phyloP scores from a whole-genome alignment of 192 early-diverging fungal species.

The Coemansia javaensis region DNA sequence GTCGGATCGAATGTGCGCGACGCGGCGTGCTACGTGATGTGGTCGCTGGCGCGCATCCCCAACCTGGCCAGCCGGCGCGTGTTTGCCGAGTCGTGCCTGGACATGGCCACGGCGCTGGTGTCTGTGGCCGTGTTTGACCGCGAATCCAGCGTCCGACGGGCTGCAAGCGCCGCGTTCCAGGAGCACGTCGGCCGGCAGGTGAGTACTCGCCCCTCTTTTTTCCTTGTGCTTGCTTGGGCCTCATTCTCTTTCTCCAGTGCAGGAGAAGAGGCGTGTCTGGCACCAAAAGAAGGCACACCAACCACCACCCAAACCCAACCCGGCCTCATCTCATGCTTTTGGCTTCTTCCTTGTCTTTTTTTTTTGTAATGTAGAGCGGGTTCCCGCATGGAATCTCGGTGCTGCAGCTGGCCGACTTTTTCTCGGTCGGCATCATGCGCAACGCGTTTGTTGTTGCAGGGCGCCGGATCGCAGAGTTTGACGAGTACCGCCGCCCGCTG shows the following conservation, averaged over 20 bases:
- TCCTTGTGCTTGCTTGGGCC: no score
- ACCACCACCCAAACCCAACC: no score
- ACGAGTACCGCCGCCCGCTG: slow-evolving; percentile 70
- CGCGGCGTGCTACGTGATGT: slow-evolving; percentile 94
- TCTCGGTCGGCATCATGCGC: slow-evolving; percentile 78
- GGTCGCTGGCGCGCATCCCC: slow-evolving; percentile 95
- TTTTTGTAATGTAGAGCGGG: slow-evolving; percentile 52
- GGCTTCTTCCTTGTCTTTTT: not conserved
- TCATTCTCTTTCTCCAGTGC: not conserved
- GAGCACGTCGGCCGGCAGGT: slow-evolving; percentile 92
- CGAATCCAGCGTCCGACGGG: slow-evolving; percentile 88
- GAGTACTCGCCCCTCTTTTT: no score
- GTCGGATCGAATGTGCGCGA: slow-evolving; percentile 93
- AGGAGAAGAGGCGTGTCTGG: no score
- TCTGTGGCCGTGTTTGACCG: slow-evolving; percentile 84
- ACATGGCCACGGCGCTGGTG: slow-evolving; percentile 72
- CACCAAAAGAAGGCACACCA: no score
- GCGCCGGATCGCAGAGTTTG: slow-evolving; percentile 65
- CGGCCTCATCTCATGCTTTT: not conserved
- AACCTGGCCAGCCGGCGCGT: slow-evolving; percentile 53
- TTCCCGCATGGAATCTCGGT: slow-evolving; percentile 95
- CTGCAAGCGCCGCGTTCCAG: slow-evolving; percentile 94
- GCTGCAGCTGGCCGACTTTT: slow-evolving; percentile 88
- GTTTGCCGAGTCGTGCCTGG: slow-evolving; percentile 57
- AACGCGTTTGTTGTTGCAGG: slow-evolving; percentile 71